Base-by-base conservation (phyloP, 768 basidiomycete genomes). In the Leucocoprinus birnbaumii region DNA sequence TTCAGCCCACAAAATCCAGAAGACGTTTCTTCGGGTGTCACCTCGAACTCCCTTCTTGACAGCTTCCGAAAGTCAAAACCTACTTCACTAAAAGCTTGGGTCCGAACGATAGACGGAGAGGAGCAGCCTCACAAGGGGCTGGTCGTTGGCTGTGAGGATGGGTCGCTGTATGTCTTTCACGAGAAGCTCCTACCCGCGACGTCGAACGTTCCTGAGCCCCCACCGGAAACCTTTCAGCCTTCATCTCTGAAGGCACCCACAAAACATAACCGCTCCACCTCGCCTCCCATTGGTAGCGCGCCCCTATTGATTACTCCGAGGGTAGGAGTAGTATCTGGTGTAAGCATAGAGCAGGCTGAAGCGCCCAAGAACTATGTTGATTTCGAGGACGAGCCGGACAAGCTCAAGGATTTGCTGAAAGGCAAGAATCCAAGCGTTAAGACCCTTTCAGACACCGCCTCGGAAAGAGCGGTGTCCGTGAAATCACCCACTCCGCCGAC, bases 331-430 rank as follows among this genome's bases (percentile, higher is more conserved):
- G 86, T 89, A 1, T 87, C 89, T n/a, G 85, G 83, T 10, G 70
- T 93, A 3, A 88, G 83, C 7, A 73, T 73, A 8, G 86, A 89
- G 57, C 80, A 80, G 56, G 88, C 81, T 0, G 87, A 91, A 65
- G 91, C 90, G 0, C 83, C 88, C 0, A 89, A 81, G 69, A 89
- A 84, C 60, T 85, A 80, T 62, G 85, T 91, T 1, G 91, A 93
- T 63, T 90, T 84, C 54, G 91, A 92, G 2, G 87, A 91, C 42
- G 91, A 93, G 63, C 76, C 85, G 1, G 86, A 85, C 52, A 85
- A 83, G 60, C 73, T 93, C 58, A 90, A 87, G 64, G 86, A 84
- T 34, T 74, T 93, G 63, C 67, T 93, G 27, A 86, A 84, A 61
- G 82, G 80, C 9, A 78, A 66, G 53, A 69, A 71, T 31, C 73